Base-by-base conservation (phyloP, 1,139 yeast genomes). In the Entelexis paramagnoliae region DNA sequence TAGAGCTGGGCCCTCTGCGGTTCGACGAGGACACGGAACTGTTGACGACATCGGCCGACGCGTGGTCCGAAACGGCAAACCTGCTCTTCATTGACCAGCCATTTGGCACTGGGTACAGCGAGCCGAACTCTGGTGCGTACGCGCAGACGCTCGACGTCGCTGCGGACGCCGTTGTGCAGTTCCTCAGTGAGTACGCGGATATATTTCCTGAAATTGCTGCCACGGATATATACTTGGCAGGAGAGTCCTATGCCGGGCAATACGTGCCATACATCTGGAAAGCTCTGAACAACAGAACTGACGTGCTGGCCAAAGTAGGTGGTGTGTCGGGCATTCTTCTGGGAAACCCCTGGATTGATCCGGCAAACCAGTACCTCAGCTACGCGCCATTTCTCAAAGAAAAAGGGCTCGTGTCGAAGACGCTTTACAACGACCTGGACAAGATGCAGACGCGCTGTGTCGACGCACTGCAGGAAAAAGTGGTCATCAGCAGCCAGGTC, bases 321-420 rank as follows among this genome's bases (percentile, higher is more conserved):
- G 55, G 52, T 10, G 40, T 54, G 1, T 69, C 77, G 57, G 91
- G 89, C 0, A 64, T 86, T n/a, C 60, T 88, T 58, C 83, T 91
- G 54, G 97, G 97, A 11, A 91, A 91, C 68, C 97, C 96, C 1
- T 91, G 96, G 95, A 79, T 91, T n/a, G 89, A 88, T 39, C 96
- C 97, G 1, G 77, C 80, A 57, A 76, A 77, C 50, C 98, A 91
- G 67, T 81, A 93, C 52, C 72, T 87, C 55, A 79, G 95, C 16
- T 88, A 84, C 62, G 67, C 86, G 36, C 95, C 95, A 1, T 89
- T 75, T 66, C 74, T 85, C 2, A 60, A 80, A 42, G 74, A 80
- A 19, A 74, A 78, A 8, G 83, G 81, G 0, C 60, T 91, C 9
- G 68, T 91, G 10, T 63, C 59, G 2, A 63, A 65, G 10, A 53